Evolutionary conservation across 1,284 basidiomycete species (phyloP), one percentile per base, ranked within the genome.

Genomic region (Ganoderma resinaceum): DNA sequence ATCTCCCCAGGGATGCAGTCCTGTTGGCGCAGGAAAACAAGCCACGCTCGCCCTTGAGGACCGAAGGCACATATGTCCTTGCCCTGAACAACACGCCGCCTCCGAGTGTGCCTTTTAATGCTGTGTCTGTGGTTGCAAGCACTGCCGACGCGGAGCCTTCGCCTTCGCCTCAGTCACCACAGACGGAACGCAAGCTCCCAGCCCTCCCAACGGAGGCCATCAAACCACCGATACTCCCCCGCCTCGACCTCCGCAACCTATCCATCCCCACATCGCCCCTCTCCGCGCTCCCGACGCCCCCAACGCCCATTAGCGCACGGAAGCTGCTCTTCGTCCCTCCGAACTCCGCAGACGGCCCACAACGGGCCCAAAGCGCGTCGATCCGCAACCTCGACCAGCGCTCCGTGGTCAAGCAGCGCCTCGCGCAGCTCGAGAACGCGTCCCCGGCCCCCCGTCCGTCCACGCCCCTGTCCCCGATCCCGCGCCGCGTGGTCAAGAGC

Each of bases 1-100:
- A 23, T 3, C 26, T 31, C n/a, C 61, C 38, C 70, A 92, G 91
- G 91, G 89, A 92, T 74, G 81, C 82, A 2, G 82, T 92, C 31
- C 78, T 92, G 35, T 79, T 81, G 4, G 78, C 78, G 26, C 84
- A 80, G 75, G 78, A 79, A 64, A 69, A 75, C 43, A 73, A 69
- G 62, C 66, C 68, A 14, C 69, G 63, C 64, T 71, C 62, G 26
- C 71, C 70, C 55, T 61, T 58, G 20, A 49, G 65, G 37, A 55
- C 71, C 0, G 63, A 66, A 60, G 64, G 62, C 38, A 29, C 46
- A n/a, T 69, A 67, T n/a, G 29, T 42, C 7, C 29, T 63, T 26
- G 26, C 57, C 14, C 37, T 23, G 37, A 3, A n/a, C 38, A 5
- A n/a, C 60, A 20, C 60, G 1, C 18, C 63, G 9, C 1, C 3